Evolutionary conservation across 805 yeast genomes (phyloP).

Genomic region (Hanseniaspora nectarophila): DNA sequence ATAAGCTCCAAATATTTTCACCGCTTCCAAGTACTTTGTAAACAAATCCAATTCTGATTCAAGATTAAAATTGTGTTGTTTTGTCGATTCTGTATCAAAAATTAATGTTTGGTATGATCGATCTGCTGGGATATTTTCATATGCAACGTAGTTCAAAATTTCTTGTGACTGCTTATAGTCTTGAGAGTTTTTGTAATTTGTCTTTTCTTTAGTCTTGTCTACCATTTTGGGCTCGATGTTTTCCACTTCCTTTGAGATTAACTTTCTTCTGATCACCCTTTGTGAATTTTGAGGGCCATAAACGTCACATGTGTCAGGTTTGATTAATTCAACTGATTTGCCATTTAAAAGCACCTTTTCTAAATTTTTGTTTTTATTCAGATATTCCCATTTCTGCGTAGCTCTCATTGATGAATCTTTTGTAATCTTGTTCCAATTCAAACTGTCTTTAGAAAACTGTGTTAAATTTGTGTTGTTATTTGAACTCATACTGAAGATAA

Average conservation of each 20-base stretch:
- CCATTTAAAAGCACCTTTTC: neutral
- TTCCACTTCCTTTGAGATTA: neutral
- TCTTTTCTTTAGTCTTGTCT: neutral
- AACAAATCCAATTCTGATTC: neutral
- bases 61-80: neutral
- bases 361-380: neutral
- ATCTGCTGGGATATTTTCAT: neutral
- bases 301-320: conserved; percentile 11
- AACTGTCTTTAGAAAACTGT: neutral
- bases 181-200: neutral
- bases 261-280: neutral
- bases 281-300: conserved; percentile 2
- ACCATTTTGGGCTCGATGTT: neutral
- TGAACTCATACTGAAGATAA: no score
- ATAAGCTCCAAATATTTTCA: neutral
- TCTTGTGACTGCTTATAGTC: neutral
- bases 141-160: neutral
- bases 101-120: neutral
- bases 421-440: neutral
- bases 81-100: neutral
- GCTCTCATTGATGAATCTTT: neutral
- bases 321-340: neutral
- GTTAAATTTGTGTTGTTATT: neutral
- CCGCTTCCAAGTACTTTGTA: neutral
- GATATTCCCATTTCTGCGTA: neutral